phyloP scores from a whole-genome alignment of 2,329 filamentous ascomycete species.

The Fusarium sp. region DNA sequence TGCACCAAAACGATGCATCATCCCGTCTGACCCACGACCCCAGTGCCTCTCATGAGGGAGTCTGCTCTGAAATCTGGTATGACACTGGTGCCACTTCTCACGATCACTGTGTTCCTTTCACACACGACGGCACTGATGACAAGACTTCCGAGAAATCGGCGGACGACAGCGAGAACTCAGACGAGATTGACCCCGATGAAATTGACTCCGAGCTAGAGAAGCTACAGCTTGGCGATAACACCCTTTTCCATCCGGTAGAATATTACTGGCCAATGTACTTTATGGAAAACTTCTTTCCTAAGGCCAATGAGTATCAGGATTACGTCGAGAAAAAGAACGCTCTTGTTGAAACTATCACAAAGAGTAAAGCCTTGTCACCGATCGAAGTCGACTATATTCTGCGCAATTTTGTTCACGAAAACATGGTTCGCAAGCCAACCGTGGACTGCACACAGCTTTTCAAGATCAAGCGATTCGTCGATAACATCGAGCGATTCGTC shows the following conservation, averaged over 20 bases:
- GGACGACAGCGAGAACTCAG: neutral
- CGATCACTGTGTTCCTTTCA: neutral
- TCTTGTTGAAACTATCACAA: neutral
- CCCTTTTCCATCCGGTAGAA: neutral
- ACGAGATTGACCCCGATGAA: neutral
- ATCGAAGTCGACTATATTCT: neutral
- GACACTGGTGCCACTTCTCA: neutral
- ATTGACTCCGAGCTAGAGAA: neutral
- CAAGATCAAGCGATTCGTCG: slow-evolving; percentile 8
- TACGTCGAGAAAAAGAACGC: neutral
- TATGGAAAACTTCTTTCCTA: neutral
- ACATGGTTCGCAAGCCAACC: neutral
- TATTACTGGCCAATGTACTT: neutral
- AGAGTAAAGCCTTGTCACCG: neutral
- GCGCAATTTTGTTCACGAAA: neutral
- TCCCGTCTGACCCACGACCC: neutral
- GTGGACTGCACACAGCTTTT: neutral
- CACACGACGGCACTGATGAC: neutral
- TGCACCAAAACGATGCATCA: neutral
- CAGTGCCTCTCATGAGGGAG: neutral
- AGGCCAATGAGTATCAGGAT: neutral
- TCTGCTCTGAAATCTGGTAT: neutral
- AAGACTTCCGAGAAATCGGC: neutral
- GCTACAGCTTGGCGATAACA: neutral
- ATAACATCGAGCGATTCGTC: slow-evolving; percentile 6